Evolutionary conservation across 495 filamentous ascomycete genomes (phyloP).

Genomic region (Neurospora sp.): DNA sequence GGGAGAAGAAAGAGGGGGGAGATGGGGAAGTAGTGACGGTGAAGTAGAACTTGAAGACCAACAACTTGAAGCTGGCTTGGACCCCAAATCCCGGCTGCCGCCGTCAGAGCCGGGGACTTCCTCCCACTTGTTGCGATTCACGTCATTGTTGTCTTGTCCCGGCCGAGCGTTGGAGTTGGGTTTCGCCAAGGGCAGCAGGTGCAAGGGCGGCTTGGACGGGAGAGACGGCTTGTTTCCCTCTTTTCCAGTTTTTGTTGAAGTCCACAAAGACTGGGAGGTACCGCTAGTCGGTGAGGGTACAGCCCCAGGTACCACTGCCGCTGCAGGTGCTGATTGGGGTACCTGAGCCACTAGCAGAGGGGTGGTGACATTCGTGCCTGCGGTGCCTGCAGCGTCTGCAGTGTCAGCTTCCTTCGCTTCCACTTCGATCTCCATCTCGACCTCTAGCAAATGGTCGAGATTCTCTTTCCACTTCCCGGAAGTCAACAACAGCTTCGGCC

Average conservation of each 20-base stretch:
- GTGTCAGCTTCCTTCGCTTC: constrained; percentile 1
- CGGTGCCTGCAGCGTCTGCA: constrained; percentile 1
- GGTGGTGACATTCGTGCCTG: not conserved
- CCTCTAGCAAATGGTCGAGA: not conserved
- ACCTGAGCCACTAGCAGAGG: not conserved
- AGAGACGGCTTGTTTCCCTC: not conserved
- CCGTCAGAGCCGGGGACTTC: not conserved
- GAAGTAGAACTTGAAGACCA: not conserved
- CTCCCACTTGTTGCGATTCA: not conserved
- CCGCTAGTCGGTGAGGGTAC: not conserved
- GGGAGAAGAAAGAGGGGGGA: not conserved
- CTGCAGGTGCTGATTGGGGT: not conserved
- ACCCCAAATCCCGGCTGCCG: not conserved
- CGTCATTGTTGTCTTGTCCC: constrained; percentile 1
- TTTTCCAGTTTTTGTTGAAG: not conserved
- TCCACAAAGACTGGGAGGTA: not conserved
- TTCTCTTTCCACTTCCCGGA: not conserved
- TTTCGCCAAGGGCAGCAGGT: constrained; percentile 4
- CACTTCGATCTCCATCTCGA: not conserved
- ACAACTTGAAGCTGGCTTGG: not conserved
- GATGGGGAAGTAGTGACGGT: not conserved
- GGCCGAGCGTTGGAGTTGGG: constrained; percentile 4
- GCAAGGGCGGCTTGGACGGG: not conserved
- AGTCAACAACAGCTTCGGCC: not conserved
- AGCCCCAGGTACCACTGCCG: not conserved